Evolutionary conservation across 441 rosid genomes (phyloP), one percentile per base, ranked within the genome.

Genomic region (Geranium incanum): DNA sequence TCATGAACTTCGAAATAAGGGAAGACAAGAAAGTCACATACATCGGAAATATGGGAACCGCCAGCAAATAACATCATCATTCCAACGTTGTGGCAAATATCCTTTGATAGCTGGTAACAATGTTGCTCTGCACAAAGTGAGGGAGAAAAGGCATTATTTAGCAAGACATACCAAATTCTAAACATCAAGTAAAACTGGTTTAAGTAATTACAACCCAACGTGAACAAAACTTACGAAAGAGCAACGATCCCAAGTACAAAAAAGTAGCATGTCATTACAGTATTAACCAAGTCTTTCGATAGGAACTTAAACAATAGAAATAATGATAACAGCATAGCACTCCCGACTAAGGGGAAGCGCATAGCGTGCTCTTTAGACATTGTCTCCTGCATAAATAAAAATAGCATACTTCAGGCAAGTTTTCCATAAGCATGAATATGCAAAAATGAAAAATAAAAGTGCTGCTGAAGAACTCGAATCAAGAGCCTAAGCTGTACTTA

Each of bases 301-400:
- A 95, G 86, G 83, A 95, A 95, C 85, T 95, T 95, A 88, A 95
- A 92, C 74, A 95, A 87, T 71, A 95, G 82, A 86, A 95, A 92
- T 73, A 95, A 84, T 2, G 99, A 95, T 50, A 95, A 70, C 82
- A 95, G 81, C 97, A 95, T 86, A 18, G 99, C 97, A 83, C 99
- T 95, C 73, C 99, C 99, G 67, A 95, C 90, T 75, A 95, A 87
- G 0, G 99, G 99, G 77, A 95, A 92, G 73, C 98, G 97, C 97
- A 95, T 95, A 7, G 99, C 99, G 79, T 95, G 99, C 60, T 95
- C 97, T 19, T 88, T 90, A 9, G 97, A 95, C 99, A 95, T 90
- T 0, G 97, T 90, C 83, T 95, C 97, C 99, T 94, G 87, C 80
- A 81, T 67, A 45, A 63, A 41, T 70, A 73, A 76, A 75, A 38